Conservation (phyloP, 441 rosid genomes). For the Isatis lusitanica region DNA sequence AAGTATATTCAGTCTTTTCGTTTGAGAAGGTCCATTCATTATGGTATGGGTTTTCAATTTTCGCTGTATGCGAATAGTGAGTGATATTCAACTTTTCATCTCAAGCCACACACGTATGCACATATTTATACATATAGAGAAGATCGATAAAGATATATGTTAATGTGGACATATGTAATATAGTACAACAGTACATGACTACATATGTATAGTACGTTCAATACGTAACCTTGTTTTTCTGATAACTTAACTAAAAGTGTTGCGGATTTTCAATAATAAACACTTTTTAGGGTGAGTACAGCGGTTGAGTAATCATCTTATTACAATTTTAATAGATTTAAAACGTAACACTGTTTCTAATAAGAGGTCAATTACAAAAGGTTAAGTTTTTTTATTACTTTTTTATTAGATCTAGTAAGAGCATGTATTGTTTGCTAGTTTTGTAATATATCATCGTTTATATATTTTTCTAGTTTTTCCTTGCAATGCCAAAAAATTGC, state of each 20-base stretch:
- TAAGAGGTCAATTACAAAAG: too few relatives aligned
- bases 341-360: too few relatives aligned
- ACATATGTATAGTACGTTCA: neutral
- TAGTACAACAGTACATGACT: conserved; percentile 9
- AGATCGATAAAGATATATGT: neutral
- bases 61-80: conserved; percentile 4
- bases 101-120: conserved; percentile 24
- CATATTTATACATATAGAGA: neutral
- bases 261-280: too few relatives aligned
- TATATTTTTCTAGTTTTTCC: too few relatives aligned
- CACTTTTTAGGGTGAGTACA: too few relatives aligned
- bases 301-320: too few relatives aligned
- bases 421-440: neutral
- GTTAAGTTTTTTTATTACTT: too few relatives aligned
- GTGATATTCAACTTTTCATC: conserved; percentile 12
- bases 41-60: conserved; percentile 25
- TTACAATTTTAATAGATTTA: neutral
- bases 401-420: too few relatives aligned
- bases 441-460: neutral
- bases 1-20: conserved; percentile 30
- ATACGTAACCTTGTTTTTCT: neutral
- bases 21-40: conserved; percentile 29
- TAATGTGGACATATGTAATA: neutral
- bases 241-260: too few relatives aligned
- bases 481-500: neutral